Percentiles rank a stretch among this genome's conserved stretches.
These are phyloP conservation scores for Spergularia bocconei DNA, from an alignment of 148 eudicot species.

Conservation along the genomic window DNA sequence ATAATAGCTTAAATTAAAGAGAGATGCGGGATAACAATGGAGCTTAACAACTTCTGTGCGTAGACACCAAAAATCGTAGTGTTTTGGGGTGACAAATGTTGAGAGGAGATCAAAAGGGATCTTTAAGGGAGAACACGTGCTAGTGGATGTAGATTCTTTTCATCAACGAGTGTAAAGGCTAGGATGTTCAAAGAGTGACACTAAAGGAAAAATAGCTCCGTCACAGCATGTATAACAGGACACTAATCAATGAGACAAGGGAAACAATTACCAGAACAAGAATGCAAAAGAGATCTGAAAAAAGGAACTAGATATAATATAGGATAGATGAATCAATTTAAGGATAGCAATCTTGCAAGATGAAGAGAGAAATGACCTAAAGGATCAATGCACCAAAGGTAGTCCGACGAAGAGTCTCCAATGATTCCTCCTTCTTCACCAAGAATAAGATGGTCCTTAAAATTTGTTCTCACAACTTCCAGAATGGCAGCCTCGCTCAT, in stretches of 20 bases:
- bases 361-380: constrained; percentile 51
- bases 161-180: background rate
- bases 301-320: background rate
- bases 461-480: constrained; percentile 67
- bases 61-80: background rate
- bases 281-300: background rate
- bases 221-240: background rate
- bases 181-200: too few species aligned
- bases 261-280: constrained; percentile 9
- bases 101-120: background rate
- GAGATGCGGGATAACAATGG: background rate
- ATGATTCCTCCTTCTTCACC: constrained; percentile 98
- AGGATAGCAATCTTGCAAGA: constrained; percentile 8
- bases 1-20: background rate
- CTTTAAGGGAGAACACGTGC: background rate
- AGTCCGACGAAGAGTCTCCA: constrained; percentile 94
- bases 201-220: too few species aligned
- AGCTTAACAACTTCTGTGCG: background rate
- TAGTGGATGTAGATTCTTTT: background rate
- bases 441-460: constrained; percentile 88
- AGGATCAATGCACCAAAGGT: constrained; percentile 99
- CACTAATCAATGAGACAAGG: background rate
- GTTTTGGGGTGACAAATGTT: background rate
- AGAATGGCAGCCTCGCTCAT: constrained; percentile 88
- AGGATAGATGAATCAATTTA: background rate